Conservation (phyloP, 768 basidiomycete species). For the Trametes cingulata region DNA sequence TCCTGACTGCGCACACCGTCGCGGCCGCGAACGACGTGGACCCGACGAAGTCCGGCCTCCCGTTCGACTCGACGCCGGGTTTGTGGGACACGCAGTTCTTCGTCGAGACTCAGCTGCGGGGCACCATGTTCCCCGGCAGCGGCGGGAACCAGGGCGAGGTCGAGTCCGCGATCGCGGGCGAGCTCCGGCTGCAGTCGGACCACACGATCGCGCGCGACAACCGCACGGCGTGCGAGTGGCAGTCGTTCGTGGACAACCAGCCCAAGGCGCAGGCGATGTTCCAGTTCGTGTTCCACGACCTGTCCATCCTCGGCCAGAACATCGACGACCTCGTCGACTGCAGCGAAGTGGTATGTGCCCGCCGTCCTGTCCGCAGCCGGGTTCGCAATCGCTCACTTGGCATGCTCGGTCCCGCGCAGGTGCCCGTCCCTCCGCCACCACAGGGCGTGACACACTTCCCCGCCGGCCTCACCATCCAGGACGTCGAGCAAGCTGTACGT, state of each 20-base stretch:
- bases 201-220: constrained; percentile 30
- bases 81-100: constrained; percentile 30
- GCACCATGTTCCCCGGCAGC: constrained; percentile 27
- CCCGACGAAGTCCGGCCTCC: constrained; percentile 22
- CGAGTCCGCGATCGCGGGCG: constrained; percentile 30
- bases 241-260: constrained; percentile 22
- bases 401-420: not conserved
- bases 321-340: constrained; percentile 1
- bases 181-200: constrained; percentile 37
- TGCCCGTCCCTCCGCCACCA: not conserved
- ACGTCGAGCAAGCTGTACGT: constrained; percentile 26
- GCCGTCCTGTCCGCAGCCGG: not conserved
- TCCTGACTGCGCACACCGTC: constrained; percentile 21
- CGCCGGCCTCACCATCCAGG: constrained; percentile 18
- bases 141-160: constrained; percentile 29
- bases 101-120: constrained; percentile 28
- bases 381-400: too few relatives aligned
- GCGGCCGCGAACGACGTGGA: constrained; percentile 26
- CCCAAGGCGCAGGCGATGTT: constrained; percentile 1
- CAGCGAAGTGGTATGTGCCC: constrained; percentile 1
- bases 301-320: constrained; percentile 5
- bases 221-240: constrained; percentile 35
- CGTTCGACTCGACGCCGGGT: constrained; percentile 29
- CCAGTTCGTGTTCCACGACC: not conserved
- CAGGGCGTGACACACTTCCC: constrained; percentile 17